phyloP scores from a whole-genome alignment of 805 yeast genomes.

The Yamadazyma takamatsuzukensis region DNA sequence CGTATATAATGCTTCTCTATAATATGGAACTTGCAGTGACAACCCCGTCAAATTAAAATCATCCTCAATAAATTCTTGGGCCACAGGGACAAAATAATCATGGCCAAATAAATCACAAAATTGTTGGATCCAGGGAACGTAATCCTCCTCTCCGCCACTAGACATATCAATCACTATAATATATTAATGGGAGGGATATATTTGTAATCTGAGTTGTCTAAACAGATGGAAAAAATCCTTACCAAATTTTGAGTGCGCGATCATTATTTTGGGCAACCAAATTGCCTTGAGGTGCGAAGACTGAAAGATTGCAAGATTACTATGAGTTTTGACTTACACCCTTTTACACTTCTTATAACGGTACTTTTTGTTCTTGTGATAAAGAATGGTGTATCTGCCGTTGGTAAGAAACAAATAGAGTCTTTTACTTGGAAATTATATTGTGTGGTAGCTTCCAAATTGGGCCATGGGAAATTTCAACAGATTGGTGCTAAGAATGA shows the following conservation, averaged over 20 bases:
- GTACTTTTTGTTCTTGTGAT: conserved; percentile 34
- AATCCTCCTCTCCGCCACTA: conserved; percentile 48
- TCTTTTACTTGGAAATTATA: conserved; percentile 38
- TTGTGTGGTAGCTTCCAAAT: conserved; percentile 25
- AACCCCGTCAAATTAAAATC: conserved; percentile 94
- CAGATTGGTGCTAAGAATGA: conserved; percentile 24
- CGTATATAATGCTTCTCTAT: conserved; percentile 86
- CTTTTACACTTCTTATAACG: conserved; percentile 29
- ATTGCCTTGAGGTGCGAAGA: background rate
- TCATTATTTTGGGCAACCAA: too few relatives aligned
- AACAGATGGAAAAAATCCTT: background rate
- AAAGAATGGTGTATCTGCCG: conserved; percentile 29
- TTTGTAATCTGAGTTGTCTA: background rate
- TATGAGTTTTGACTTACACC: conserved; percentile 24
- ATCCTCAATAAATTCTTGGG: conserved; percentile 91
- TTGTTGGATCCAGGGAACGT: conserved; percentile 78
- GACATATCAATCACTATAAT: conserved; percentile 23
- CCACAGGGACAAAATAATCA: conserved; percentile 88
- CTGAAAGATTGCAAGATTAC: background rate
- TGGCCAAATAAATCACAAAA: conserved; percentile 78
- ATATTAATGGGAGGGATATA: background rate
- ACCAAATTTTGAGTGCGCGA: too few relatives aligned
- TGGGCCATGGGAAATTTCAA: conserved; percentile 28
- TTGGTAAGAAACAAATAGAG: conserved; percentile 35
- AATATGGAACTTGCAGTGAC: conserved; percentile 79